Conservation (phyloP, 2,329 filamentous ascomycete species). For the Penicillium sp. region DNA sequence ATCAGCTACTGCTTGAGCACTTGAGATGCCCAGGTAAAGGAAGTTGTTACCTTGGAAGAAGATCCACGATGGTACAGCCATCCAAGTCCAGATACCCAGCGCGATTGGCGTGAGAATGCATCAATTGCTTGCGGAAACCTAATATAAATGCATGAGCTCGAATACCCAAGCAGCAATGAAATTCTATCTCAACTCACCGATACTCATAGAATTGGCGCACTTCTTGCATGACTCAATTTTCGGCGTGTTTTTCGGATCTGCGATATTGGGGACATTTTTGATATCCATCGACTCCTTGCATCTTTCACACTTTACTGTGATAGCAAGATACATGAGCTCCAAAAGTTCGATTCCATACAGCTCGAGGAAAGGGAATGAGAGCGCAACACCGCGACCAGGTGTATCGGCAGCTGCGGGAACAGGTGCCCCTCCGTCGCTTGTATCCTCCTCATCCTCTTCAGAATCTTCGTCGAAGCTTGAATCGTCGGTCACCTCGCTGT, state of each 20-base stretch:
- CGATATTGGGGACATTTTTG: slow-evolving; percentile 62
- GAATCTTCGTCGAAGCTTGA: slow-evolving; percentile 51
- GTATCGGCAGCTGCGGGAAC: slow-evolving; percentile 38
- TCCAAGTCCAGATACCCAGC: slow-evolving; percentile 77
- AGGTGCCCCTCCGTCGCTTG: slow-evolving; percentile 34
- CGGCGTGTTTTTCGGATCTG: slow-evolving; percentile 42
- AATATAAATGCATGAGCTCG: neutral
- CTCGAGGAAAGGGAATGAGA: slow-evolving; percentile 77
- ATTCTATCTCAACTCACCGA: slow-evolving; percentile 35
- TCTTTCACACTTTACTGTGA: slow-evolving; percentile 75
- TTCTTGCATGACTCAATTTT: slow-evolving; percentile 56
- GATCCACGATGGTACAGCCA: slow-evolving; percentile 72
- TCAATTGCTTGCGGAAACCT: slow-evolving; percentile 66
- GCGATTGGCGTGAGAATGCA: slow-evolving; percentile 71
- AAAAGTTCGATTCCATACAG: slow-evolving; percentile 76
- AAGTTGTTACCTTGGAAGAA: slow-evolving; percentile 65
- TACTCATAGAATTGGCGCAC: slow-evolving; percentile 52
- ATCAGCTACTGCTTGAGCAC: slow-evolving; percentile 2
- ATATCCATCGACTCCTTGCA: slow-evolving; percentile 75
- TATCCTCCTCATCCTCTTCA: slow-evolving; percentile 43
- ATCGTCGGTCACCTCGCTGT: slow-evolving; percentile 42
- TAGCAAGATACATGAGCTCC: slow-evolving; percentile 64
- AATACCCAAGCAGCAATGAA: neutral
- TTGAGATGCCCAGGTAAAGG: neutral
- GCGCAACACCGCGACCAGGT: slow-evolving; percentile 68